phyloP scores from a whole-genome alignment of 495 filamentous ascomycete genomes.

The Platismatia glauca region DNA sequence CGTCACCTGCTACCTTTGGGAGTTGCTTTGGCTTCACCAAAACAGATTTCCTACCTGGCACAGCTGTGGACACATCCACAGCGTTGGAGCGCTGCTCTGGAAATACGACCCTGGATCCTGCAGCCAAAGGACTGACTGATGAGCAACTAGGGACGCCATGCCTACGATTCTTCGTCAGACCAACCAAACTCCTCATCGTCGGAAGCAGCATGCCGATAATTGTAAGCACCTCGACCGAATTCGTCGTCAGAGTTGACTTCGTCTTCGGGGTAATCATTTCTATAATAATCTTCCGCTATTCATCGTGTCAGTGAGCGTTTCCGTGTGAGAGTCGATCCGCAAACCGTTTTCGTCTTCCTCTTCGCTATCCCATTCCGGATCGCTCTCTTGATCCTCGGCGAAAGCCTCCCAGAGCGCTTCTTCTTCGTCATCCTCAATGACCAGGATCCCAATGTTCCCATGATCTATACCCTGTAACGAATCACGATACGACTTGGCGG shows the following conservation, averaged over 20 bases:
- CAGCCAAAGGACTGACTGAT: not conserved
- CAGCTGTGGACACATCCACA: not conserved
- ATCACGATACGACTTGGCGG: not conserved
- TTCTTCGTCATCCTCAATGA: conserved; percentile 48
- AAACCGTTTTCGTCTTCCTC: conserved; percentile 55
- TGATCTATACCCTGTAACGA: not conserved
- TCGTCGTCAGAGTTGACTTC: conserved; percentile 53
- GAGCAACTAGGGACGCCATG: conserved; percentile 1
- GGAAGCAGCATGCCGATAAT: conserved; percentile 37
- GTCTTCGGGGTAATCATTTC: conserved; percentile 61
- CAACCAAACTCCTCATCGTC: conserved; percentile 51
- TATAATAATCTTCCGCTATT: conserved; percentile 55
- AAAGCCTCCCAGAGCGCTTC: conserved; percentile 50
- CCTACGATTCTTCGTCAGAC: conserved; percentile 38
- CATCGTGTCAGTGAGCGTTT: conserved; percentile 11
- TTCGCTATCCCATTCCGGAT: conserved; percentile 49
- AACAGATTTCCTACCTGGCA: conserved; percentile 8
- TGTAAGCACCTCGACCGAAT: conserved; percentile 40
- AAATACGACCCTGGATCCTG: conserved; percentile 7
- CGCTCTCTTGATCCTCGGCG: conserved; percentile 43
- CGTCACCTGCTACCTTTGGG: conserved; percentile 1
- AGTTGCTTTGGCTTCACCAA: not conserved
- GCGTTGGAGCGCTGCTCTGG: conserved; percentile 2
- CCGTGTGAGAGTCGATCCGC: not conserved
- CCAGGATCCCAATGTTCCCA: conserved; percentile 45